These are phyloP conservation scores for Raddia guianensis DNA, from an alignment of 176 grass and related monocot genomes.

Conservation along the genomic window DNA sequence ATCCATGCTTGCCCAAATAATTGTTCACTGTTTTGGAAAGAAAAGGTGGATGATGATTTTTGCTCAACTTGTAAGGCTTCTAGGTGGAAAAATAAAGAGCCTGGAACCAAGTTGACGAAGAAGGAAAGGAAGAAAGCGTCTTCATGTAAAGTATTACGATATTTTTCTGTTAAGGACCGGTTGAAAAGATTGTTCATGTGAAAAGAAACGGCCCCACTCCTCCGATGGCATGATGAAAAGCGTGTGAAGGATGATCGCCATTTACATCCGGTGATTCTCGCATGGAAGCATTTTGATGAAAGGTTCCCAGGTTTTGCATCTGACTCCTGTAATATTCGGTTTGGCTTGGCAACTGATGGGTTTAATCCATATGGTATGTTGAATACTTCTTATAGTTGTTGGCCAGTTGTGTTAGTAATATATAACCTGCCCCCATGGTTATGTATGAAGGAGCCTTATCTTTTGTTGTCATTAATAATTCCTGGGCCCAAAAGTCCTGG, in stretches of 20 bases:
- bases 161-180: conserved; percentile 22
- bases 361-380: too few species aligned
- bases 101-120: too few species aligned
- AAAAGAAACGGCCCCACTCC: conserved; percentile 6
- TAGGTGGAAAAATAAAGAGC: too few species aligned
- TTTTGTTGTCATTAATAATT: conserved; percentile 14
- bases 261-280: conserved; percentile 24
- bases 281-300: conserved; percentile 24
- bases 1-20: too few species aligned
- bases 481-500: background rate
- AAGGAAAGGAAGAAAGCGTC: too few species aligned
- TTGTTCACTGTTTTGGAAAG: too few species aligned
- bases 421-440: conserved; percentile 9
- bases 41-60: too few species aligned
- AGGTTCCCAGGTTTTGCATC: background rate
- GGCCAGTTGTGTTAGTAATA: background rate
- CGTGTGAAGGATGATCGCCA: background rate
- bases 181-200: conserved; percentile 24
- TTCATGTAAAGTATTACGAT: conserved; percentile 9
- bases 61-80: too few species aligned
- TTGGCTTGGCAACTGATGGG: conserved; percentile 4
- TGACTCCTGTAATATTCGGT: background rate
- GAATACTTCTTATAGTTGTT: too few species aligned
- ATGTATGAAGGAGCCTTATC: background rate
- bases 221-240: too few species aligned